Percentiles rank a stretch among this genome's conserved stretches.
phyloP scores from a whole-genome alignment of 345 rosid species.

The Ceriops decandra region DNA sequence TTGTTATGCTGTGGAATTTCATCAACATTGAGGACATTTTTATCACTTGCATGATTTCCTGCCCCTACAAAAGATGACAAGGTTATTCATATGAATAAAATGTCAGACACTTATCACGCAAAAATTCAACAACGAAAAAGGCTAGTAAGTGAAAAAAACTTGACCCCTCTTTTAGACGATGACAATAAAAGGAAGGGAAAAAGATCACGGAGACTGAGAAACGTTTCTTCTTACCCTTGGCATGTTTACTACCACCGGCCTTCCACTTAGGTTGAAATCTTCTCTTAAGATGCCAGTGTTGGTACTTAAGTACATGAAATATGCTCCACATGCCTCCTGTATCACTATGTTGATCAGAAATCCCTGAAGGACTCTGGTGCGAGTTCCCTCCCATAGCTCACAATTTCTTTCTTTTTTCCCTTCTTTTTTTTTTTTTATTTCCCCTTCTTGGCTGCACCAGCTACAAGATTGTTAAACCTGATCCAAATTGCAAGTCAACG shows the following conservation, averaged over 20 bases:
- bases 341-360: conserved; percentile 27
- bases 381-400: conserved; percentile 47
- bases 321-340: conserved; percentile 73
- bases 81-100: neutral
- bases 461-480: conserved; percentile 33
- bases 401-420: neutral
- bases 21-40: conserved; percentile 8
- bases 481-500: conserved; percentile 10
- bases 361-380: conserved; percentile 24
- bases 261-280: conserved; percentile 44
- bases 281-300: conserved; percentile 68
- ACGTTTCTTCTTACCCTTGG: conserved; percentile 25
- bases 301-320: conserved; percentile 55
- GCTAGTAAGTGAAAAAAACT: too few species aligned
- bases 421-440: neutral
- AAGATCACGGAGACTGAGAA: neutral
- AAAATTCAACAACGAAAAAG: neutral
- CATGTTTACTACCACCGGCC: conserved; percentile 21
- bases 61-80: conserved; percentile 23
- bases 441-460: neutral
- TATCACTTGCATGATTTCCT: conserved; percentile 19
- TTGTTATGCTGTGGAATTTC: conserved; percentile 3
- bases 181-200: neutral
- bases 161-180: too few species aligned
- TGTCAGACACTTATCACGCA: neutral